A percentile compares a stretch with the other conserved stretches of the same genome.
Conservation (phyloP, 495 filamentous ascomycete species). For the Annulohypoxylon bovei region DNA sequence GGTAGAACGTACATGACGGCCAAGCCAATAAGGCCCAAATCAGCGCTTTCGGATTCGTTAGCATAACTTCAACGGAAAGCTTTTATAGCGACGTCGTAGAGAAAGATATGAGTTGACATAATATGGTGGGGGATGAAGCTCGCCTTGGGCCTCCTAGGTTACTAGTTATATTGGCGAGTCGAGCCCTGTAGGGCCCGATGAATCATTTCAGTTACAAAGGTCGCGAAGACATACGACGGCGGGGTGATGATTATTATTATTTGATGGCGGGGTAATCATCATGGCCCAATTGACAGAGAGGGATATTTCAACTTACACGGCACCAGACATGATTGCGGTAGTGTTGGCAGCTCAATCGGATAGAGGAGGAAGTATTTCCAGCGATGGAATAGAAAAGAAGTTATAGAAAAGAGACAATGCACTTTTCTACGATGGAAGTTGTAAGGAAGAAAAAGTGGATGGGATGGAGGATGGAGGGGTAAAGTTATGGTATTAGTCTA, state of each 20-base stretch:
- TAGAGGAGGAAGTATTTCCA: conserved; percentile 11
- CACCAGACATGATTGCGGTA: conserved; percentile 59
- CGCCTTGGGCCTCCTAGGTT: conserved; percentile 64
- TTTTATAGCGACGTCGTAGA: conserved; percentile 24
- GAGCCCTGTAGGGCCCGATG: conserved; percentile 75
- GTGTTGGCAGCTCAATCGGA: conserved; percentile 38
- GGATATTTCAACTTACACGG: conserved; percentile 60
- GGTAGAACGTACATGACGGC: conserved; percentile 82
- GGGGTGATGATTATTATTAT: conserved; percentile 34
- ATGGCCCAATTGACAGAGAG: conserved; percentile 39
- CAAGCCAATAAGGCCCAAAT: conserved; percentile 99
- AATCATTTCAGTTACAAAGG: conserved; percentile 59
- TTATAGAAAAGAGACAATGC: conserved; percentile 23
- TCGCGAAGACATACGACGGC: conserved; percentile 25
- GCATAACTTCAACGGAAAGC: conserved; percentile 50
- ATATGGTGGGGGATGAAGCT: conserved; percentile 45
- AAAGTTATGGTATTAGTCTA: conserved; percentile 38
- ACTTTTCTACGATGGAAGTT: conserved; percentile 42
- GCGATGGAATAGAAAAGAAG: conserved; percentile 7
- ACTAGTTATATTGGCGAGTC: conserved; percentile 82
- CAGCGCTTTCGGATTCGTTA: conserved; percentile 67
- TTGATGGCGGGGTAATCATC: conserved; percentile 25
- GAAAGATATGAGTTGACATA: conserved; percentile 33
- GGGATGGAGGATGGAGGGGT: conserved; percentile 43
- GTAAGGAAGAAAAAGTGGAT: conserved; percentile 37